Conservation (phyloP, 2,329 filamentous ascomycete genomes). For the Diaporthe caulivora region DNA sequence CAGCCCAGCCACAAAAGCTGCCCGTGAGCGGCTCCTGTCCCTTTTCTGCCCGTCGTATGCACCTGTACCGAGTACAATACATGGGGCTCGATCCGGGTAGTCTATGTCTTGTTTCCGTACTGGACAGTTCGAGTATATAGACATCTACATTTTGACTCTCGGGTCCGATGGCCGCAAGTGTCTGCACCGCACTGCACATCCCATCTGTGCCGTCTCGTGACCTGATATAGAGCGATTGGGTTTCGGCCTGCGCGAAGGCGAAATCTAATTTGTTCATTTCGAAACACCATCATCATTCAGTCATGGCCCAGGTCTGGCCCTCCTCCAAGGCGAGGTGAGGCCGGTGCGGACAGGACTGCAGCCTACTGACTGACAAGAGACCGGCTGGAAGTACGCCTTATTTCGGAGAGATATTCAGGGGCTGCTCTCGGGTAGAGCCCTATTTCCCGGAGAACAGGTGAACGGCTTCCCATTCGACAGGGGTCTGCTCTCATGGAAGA, state of each 20-base stretch:
- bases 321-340: constrained; percentile 7
- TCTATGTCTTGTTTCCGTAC: neutral
- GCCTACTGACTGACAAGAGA: neutral
- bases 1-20: neutral
- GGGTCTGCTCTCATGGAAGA: neutral
- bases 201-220: neutral
- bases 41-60: neutral
- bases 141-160: constrained; percentile 3
- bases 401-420: constrained; percentile 29
- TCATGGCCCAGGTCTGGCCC: neutral
- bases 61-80: no score
- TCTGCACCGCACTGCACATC: neutral
- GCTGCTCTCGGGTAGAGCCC: constrained; percentile 15
- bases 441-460: constrained; percentile 18
- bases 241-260: constrained; percentile 22
- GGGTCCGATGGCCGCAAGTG: constrained; percentile 3
- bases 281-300: constrained; percentile 20
- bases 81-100: neutral
- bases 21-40: neutral
- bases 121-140: neutral
- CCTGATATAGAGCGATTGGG: constrained; percentile 27
- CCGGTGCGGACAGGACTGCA: neutral
- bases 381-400: neutral
- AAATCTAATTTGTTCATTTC: constrained; percentile 31
- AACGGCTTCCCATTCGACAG: neutral